Conservation (phyloP, 2,329 filamentous ascomycete genomes). For the Cucurbitaria berberidis region DNA sequence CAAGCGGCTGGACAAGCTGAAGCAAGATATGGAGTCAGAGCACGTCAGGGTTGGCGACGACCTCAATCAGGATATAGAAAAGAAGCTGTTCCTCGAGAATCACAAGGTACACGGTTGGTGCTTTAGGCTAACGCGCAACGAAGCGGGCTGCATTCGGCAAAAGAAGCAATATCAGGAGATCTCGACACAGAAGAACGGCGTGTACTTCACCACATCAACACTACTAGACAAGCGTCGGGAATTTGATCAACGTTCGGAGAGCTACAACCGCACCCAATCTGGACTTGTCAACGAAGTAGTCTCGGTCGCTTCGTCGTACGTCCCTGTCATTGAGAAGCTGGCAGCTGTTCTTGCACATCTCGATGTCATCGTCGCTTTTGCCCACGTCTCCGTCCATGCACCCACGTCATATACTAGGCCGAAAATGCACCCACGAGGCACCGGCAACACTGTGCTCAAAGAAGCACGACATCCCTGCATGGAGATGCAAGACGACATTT, state of each 20-base stretch:
- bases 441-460: slow-evolving; percentile 85
- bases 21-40: slow-evolving; percentile 81
- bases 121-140: slow-evolving; percentile 87
- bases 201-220: slow-evolving; percentile 91
- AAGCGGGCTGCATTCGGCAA: slow-evolving; percentile 91
- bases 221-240: slow-evolving; percentile 84
- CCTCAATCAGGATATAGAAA: slow-evolving; percentile 89
- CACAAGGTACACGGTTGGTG: slow-evolving; percentile 97
- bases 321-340: slow-evolving; percentile 86
- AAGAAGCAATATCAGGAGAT: slow-evolving; percentile 91
- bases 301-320: slow-evolving; percentile 90
- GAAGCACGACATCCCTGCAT: slow-evolving; percentile 96
- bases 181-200: slow-evolving; percentile 97
- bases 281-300: slow-evolving; percentile 93
- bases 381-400: slow-evolving; percentile 90
- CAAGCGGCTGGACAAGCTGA: slow-evolving; percentile 85
- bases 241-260: slow-evolving; percentile 90
- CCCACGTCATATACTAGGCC: slow-evolving; percentile 90
- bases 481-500: slow-evolving; percentile 98
- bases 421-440: slow-evolving; percentile 85
- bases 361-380: slow-evolving; percentile 92
- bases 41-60: slow-evolving; percentile 78
- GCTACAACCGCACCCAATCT: slow-evolving; percentile 92
- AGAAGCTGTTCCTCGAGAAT: slow-evolving; percentile 97
- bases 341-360: slow-evolving; percentile 89